phyloP scores from a whole-genome alignment of 139 green algal species.

The Parachlorella kessleri region DNA sequence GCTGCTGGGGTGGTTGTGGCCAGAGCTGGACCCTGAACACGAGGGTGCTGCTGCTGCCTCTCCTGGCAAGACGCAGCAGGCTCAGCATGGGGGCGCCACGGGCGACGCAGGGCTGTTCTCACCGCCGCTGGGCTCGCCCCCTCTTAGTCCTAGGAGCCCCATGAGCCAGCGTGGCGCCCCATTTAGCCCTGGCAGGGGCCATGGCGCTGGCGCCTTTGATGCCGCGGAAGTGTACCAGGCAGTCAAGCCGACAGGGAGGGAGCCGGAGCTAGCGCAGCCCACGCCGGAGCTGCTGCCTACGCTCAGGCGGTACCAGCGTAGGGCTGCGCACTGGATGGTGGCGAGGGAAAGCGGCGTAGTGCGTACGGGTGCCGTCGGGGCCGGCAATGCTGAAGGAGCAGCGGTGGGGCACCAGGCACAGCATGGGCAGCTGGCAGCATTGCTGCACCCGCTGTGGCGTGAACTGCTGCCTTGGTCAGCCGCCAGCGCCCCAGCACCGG shows the following conservation, averaged over 20 bases:
- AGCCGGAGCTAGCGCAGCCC: constrained; percentile 45
- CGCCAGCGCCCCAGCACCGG: neutral
- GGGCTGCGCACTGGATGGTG: constrained; percentile 39
- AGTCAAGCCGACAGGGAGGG: constrained; percentile 60
- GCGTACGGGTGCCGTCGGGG: neutral
- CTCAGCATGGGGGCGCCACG: neutral
- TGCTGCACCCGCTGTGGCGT: constrained; percentile 71
- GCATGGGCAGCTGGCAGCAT: neutral
- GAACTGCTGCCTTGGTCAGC: constrained; percentile 18
- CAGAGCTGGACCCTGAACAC: constrained; percentile 2
- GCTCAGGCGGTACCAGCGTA: constrained; percentile 82
- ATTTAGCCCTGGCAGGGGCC: neutral
- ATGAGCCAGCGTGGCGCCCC: neutral
- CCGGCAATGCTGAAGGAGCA: neutral
- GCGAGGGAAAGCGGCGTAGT: constrained; percentile 22
- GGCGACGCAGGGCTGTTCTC: neutral
- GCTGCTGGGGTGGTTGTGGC: constrained; percentile 8
- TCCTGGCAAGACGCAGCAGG: neutral
- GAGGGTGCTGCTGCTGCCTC: neutral
- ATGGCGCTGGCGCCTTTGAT: constrained; percentile 39
- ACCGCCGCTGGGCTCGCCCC: neutral
- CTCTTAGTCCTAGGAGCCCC: neutral
- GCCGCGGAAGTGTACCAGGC: constrained; percentile 64
- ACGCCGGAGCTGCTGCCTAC: constrained; percentile 52
- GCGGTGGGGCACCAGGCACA: neutral